Conservation (phyloP, 2,329 filamentous ascomycete species). For the Claviceps sp. region DNA sequence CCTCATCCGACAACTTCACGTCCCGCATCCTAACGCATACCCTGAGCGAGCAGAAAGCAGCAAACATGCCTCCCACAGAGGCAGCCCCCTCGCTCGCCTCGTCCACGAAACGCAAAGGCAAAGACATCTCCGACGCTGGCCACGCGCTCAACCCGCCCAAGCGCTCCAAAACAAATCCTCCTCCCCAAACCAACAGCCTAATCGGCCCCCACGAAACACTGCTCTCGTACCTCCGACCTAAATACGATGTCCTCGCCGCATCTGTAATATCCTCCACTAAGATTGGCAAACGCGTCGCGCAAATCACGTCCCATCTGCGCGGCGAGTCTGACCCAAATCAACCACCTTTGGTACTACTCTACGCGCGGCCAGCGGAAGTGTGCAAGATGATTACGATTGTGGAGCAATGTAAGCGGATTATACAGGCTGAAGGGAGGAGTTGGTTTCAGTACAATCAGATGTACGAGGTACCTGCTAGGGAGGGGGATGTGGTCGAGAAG, state of each 20-base stretch:
- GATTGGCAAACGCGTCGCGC: slow-evolving; percentile 40
- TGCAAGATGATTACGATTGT: slow-evolving; percentile 55
- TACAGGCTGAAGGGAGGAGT: slow-evolving; percentile 30
- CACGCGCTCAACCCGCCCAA: not conserved
- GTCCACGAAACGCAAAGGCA: slow-evolving; percentile 1
- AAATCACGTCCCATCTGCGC: slow-evolving; percentile 30
- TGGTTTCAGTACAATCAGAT: slow-evolving; percentile 47
- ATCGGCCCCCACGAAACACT: slow-evolving; percentile 27
- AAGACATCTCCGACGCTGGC: not conserved
- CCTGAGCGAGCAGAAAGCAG: too few species aligned
- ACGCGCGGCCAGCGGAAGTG: slow-evolving; percentile 36
- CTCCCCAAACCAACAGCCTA: slow-evolving; percentile 12
- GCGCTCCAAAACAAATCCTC: slow-evolving; percentile 3
- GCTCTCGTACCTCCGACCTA: slow-evolving; percentile 28
- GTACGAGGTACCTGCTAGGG: slow-evolving; percentile 29
- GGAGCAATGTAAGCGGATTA: slow-evolving; percentile 49
- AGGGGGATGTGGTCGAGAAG: slow-evolving; percentile 26
- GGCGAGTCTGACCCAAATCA: slow-evolving; percentile 6
- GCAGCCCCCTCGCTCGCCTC: not conserved
- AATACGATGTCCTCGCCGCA: slow-evolving; percentile 36
- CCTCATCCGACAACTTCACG: not conserved
- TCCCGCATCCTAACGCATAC: too few species aligned
- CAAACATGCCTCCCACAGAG: not conserved
- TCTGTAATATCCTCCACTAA: slow-evolving; percentile 47
- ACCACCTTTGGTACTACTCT: slow-evolving; percentile 30